Evolutionary conservation across 768 basidiomycete species (phyloP).

Genomic region (Boletus edulis): DNA sequence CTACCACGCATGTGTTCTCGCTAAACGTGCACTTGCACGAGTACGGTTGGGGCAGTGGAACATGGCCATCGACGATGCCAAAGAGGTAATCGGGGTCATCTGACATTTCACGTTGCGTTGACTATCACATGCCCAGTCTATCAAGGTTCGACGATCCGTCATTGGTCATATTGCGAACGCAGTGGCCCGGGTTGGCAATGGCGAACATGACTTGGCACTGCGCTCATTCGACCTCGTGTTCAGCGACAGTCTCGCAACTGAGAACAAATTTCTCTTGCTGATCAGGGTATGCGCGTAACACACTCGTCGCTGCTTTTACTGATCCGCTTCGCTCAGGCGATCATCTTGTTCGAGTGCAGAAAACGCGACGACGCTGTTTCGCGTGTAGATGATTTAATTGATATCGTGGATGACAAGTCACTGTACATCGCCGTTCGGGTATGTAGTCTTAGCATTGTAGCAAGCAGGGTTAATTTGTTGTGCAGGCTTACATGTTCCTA

Average conservation of each 20-base stretch:
- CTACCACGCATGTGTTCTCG: background rate
- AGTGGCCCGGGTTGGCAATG: background rate
- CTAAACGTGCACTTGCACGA: background rate
- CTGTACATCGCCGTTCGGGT: too few species aligned
- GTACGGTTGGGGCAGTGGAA: background rate
- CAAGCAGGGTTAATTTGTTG: too few species aligned
- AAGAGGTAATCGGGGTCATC: background rate
- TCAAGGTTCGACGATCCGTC: conserved; percentile 2
- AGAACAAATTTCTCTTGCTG: conserved; percentile 4
- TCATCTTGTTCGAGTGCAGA: too few species aligned
- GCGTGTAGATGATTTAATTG: too few species aligned
- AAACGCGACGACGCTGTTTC: too few species aligned
- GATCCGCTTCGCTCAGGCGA: too few species aligned
- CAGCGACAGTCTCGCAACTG: background rate
- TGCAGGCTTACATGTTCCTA: too few species aligned
- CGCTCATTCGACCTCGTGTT: conserved; percentile 5
- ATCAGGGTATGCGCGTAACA: background rate
- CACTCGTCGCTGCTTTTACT: too few species aligned
- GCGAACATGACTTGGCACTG: background rate
- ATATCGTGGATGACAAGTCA: too few species aligned
- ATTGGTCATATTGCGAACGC: conserved; percentile 11
- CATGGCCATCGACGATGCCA: conserved; percentile 5
- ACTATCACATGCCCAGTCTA: background rate
- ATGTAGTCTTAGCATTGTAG: too few species aligned
- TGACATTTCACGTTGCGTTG: background rate